Conservation (phyloP, 2,329 filamentous ascomycete genomes). For the Alternaria longipes region DNA sequence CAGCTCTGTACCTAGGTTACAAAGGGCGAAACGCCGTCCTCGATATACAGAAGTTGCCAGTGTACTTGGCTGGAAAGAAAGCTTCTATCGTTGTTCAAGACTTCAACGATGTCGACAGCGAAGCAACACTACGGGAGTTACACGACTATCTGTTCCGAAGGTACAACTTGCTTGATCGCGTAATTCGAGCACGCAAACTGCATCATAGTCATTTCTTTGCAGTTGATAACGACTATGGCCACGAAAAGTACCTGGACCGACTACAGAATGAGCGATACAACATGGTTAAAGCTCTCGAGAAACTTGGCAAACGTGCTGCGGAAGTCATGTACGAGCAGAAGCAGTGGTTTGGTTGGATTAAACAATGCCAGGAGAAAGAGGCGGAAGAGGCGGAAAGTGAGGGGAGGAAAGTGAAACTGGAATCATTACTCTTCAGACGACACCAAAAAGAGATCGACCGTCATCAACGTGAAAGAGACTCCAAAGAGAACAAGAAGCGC, state of each 20-base stretch:
- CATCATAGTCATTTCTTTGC: constrained; percentile 57
- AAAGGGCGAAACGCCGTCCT: constrained; percentile 59
- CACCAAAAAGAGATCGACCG: constrained; percentile 54
- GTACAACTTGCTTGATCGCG: constrained; percentile 51
- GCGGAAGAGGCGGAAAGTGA: constrained; percentile 59
- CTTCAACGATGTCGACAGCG: constrained; percentile 52
- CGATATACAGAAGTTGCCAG: constrained; percentile 52
- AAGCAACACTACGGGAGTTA: constrained; percentile 50
- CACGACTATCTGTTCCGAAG: constrained; percentile 55
- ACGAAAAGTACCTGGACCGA: constrained; percentile 53
- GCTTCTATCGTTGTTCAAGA: constrained; percentile 52
- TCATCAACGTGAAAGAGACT: constrained; percentile 48
- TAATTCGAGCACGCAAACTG: constrained; percentile 54
- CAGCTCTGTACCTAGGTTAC: constrained; percentile 59
- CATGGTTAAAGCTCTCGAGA: constrained; percentile 54
- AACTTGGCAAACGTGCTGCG: constrained; percentile 54
- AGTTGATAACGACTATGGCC: constrained; percentile 56
- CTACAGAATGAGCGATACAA: constrained; percentile 51
- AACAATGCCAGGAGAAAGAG: constrained; percentile 56
- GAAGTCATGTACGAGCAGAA: constrained; percentile 58
- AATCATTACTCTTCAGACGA: constrained; percentile 46
- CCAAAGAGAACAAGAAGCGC: constrained; percentile 37
- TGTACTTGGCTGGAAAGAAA: constrained; percentile 49
- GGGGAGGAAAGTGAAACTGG: constrained; percentile 60
- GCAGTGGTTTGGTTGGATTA: constrained; percentile 61